Percentiles rank a stretch among this genome's conserved stretches.
Evolutionary conservation across 2,329 filamentous ascomycete genomes (phyloP).

Genomic region (Colletotrichum kahawae): DNA sequence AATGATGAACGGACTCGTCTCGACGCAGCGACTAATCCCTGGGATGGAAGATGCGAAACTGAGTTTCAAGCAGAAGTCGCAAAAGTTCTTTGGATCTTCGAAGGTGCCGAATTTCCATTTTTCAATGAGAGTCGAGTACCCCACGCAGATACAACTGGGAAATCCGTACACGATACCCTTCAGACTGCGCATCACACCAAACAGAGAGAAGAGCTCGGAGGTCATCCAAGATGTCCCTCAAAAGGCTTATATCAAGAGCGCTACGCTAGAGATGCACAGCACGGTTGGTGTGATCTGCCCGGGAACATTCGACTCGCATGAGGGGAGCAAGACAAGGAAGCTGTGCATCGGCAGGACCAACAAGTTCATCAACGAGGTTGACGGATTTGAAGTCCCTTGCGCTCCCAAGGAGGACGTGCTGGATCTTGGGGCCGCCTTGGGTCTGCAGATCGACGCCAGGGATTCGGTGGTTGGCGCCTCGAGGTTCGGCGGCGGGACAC

Average conservation of each 20-base stretch:
- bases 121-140: constrained; percentile 28
- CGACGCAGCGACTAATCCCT: constrained; percentile 33
- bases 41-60: constrained; percentile 33
- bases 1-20: neutral
- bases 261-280: constrained; percentile 23
- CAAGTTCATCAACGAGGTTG: neutral
- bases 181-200: constrained; percentile 19
- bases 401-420: neutral
- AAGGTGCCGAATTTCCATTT: constrained; percentile 36
- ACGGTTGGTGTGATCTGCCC: constrained; percentile 20
- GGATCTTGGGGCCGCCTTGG: neutral
- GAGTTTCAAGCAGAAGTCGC: constrained; percentile 35
- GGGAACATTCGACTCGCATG: neutral
- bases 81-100: constrained; percentile 34
- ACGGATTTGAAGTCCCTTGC: neutral
- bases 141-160: constrained; percentile 33
- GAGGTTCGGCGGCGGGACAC: neutral
- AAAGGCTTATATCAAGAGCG: constrained; percentile 15
- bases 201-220: constrained; percentile 18
- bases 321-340: neutral
- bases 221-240: constrained; percentile 17
- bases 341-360: neutral
- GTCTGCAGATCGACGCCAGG: neutral
- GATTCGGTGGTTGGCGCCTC: neutral
- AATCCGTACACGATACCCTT: constrained; percentile 28